Evolutionary conservation across 192 early-diverging fungal genomes (phyloP).

Genomic region (Gaertneriomyces sp.): DNA sequence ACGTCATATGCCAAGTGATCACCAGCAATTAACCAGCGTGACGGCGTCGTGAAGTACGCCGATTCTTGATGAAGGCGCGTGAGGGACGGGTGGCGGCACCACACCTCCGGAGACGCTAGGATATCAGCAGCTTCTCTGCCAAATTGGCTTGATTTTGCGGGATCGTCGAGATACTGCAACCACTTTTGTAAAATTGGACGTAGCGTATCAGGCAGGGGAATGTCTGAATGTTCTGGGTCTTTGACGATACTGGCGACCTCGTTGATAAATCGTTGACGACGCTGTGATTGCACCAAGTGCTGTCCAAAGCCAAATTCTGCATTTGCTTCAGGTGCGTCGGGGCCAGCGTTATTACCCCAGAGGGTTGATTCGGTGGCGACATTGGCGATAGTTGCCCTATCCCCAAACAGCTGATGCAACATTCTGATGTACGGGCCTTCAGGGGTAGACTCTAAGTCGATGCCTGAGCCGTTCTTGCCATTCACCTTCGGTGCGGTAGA

Average conservation of each 20-base stretch:
- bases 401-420: constrained; percentile 71
- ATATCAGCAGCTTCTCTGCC: constrained; percentile 49
- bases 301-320: constrained; percentile 88
- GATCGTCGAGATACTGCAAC: constrained; percentile 57
- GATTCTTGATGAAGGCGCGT: constrained; percentile 37
- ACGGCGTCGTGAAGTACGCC: constrained; percentile 54
- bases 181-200: constrained; percentile 62
- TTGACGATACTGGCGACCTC: constrained; percentile 55
- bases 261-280: constrained; percentile 63
- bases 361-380: constrained; percentile 66
- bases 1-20: constrained; percentile 86
- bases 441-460: constrained; percentile 40
- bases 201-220: constrained; percentile 20
- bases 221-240: not conserved
- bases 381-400: constrained; percentile 77
- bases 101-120: constrained; percentile 39
- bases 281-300: constrained; percentile 62
- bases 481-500: constrained; percentile 27
- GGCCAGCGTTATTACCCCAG: constrained; percentile 25
- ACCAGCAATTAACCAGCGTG: constrained; percentile 87
- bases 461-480: constrained; percentile 30
- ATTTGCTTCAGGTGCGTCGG: constrained; percentile 46
- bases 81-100: constrained; percentile 3
- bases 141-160: constrained; percentile 50
- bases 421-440: constrained; percentile 80